Evolutionary conservation across 192 early-diverging fungal genomes (phyloP).

Genomic region (Mortierella hygrophila): DNA sequence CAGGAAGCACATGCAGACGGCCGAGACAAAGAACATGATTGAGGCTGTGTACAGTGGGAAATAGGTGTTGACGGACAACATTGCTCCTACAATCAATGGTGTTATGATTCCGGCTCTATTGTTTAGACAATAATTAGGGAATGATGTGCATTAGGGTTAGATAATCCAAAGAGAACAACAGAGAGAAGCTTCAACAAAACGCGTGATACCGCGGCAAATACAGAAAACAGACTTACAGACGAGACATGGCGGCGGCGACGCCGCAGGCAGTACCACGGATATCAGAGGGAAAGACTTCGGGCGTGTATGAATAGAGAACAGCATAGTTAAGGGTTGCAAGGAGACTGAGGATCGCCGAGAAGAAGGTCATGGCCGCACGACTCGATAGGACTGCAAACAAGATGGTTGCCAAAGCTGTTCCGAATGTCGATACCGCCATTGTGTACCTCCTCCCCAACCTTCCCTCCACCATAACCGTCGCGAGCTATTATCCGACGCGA

Average conservation of each 20-base stretch:
- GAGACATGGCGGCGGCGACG: slow-evolving; percentile 79
- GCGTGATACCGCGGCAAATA: neutral
- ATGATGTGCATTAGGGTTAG: neutral
- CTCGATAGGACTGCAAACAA: slow-evolving; percentile 74
- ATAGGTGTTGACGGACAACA: slow-evolving; percentile 68
- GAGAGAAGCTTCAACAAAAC: neutral
- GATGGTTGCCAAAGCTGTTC: slow-evolving; percentile 74
- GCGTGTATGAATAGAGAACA: slow-evolving; percentile 89
- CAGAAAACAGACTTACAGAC: slow-evolving; percentile 61
- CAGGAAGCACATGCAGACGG: slow-evolving; percentile 73
- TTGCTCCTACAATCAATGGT: slow-evolving; percentile 77
- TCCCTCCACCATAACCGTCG: slow-evolving; percentile 77
- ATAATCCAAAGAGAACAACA: neutral
- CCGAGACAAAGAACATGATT: slow-evolving; percentile 65
- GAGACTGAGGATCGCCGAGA: slow-evolving; percentile 73
- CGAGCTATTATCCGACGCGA: slow-evolving; percentile 33
- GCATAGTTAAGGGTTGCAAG: slow-evolving; percentile 85
- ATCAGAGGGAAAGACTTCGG: slow-evolving; percentile 85
- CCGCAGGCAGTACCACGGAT: slow-evolving; percentile 86
- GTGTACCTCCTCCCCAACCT: slow-evolving; percentile 81
- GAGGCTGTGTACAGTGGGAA: slow-evolving; percentile 79
- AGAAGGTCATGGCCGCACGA: slow-evolving; percentile 67
- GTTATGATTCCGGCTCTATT: slow-evolving; percentile 75
- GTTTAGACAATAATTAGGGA: neutral
- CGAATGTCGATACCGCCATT: slow-evolving; percentile 82